These are phyloP conservation scores for Cnidoscolus chayamansa DNA, from an alignment of 441 rosid genomes.

Conservation along the genomic window DNA sequence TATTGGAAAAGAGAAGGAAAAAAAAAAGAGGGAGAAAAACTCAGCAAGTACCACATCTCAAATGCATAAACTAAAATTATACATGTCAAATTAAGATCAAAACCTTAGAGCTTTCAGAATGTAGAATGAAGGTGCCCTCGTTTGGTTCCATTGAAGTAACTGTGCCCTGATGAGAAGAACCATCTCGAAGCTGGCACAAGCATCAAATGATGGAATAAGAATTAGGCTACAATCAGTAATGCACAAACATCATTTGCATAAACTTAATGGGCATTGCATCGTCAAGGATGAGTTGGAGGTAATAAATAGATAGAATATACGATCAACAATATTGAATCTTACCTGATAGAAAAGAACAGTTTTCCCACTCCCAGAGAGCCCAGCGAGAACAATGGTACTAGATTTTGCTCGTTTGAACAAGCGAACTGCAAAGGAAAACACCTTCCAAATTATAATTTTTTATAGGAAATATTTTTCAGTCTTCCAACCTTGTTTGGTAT, in stretches of 20 bases:
- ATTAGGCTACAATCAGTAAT: constrained; percentile 15
- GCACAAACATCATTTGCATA: neutral
- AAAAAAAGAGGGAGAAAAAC: too few relatives aligned
- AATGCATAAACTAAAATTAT: constrained; percentile 9
- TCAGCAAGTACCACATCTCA: neutral
- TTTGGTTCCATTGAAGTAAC: constrained; percentile 91
- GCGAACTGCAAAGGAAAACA: constrained; percentile 40
- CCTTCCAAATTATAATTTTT: neutral
- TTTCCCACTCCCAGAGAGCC: constrained; percentile 79
- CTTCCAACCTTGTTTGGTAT: neutral
- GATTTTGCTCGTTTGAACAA: constrained; percentile 57
- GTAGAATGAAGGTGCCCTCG: constrained; percentile 66
- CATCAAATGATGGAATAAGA: constrained; percentile 22
- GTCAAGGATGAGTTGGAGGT: neutral
- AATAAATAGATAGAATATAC: neutral
- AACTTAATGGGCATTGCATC: neutral
- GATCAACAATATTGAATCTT: constrained; percentile 20
- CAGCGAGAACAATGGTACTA: constrained; percentile 65
- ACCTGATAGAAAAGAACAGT: constrained; percentile 80
- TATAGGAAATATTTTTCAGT: neutral
- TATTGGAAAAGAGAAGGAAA: neutral
- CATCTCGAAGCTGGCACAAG: constrained; percentile 75
- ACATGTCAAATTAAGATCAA: constrained; percentile 20
- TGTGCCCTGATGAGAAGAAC: constrained; percentile 71
- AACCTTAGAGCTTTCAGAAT: constrained; percentile 66